A percentile compares a stretch with the other conserved stretches of the same genome.
These are phyloP conservation scores for Lepidopterella palustris DNA, from an alignment of 495 filamentous ascomycete species.

Conservation along the genomic window DNA sequence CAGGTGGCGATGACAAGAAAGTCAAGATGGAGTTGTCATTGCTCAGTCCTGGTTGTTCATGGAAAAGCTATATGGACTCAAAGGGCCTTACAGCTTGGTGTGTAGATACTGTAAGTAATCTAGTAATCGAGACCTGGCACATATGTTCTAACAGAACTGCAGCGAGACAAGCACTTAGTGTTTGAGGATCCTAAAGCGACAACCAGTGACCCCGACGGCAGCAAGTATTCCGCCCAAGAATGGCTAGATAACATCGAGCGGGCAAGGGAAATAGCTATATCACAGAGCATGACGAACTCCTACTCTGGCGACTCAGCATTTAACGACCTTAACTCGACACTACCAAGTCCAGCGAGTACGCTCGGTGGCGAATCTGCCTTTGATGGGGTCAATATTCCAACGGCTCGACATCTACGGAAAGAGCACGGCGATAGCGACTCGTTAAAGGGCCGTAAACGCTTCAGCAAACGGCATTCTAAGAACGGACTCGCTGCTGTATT, in stretches of 20 bases:
- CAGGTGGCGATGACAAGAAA: slow-evolving; percentile 93
- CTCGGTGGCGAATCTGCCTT: slow-evolving; percentile 44
- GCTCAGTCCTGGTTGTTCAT: slow-evolving; percentile 61
- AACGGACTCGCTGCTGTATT: slow-evolving; percentile 81
- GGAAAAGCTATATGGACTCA: slow-evolving; percentile 69
- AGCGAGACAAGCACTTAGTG: slow-evolving; percentile 85
- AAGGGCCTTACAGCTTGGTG: slow-evolving; percentile 85
- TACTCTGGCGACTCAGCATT: slow-evolving; percentile 66
- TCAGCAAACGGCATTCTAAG: slow-evolving; percentile 85
- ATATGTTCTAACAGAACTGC: slow-evolving; percentile 19
- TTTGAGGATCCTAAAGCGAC: slow-evolving; percentile 83
- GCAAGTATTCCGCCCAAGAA: slow-evolving; percentile 60
- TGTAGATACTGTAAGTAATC: slow-evolving; percentile 83
- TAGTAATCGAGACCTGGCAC: not conserved
- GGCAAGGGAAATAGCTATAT: slow-evolving; percentile 71
- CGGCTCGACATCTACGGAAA: slow-evolving; percentile 41
- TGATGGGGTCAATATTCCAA: slow-evolving; percentile 42
- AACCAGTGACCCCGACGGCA: slow-evolving; percentile 36
- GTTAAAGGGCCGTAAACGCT: slow-evolving; percentile 64
- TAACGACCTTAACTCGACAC: slow-evolving; percentile 61
- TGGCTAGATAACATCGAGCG: slow-evolving; percentile 82
- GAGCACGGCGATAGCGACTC: slow-evolving; percentile 47
- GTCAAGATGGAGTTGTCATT: slow-evolving; percentile 85
- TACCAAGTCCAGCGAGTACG: slow-evolving; percentile 72
- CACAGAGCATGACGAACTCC: slow-evolving; percentile 57